Conservation (phyloP, 768 basidiomycete species). For the Flagelloscypha sp. region DNA sequence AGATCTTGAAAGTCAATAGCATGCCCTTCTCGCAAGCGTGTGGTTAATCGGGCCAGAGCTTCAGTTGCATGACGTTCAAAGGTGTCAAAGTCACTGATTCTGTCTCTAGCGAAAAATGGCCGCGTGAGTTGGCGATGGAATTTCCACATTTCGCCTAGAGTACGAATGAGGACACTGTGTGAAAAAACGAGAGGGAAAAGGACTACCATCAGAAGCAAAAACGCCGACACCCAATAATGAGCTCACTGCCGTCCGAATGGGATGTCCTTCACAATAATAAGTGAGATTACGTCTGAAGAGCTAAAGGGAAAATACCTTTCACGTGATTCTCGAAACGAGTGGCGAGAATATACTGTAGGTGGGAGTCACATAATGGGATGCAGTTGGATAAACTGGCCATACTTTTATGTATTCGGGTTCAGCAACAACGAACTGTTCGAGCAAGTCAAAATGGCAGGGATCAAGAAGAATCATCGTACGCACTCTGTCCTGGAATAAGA, state of each 20-base stretch:
- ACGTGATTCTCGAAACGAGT: constrained; percentile 26
- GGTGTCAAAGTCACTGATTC: constrained; percentile 31
- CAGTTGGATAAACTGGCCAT: constrained; percentile 6
- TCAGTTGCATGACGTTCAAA: constrained; percentile 31
- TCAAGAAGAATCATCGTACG: too few species aligned
- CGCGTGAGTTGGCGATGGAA: constrained; percentile 38
- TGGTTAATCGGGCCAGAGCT: constrained; percentile 19
- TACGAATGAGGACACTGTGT: background rate
- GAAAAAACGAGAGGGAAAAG: constrained; percentile 1
- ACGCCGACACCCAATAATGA: constrained; percentile 31
- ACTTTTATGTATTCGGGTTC: constrained; percentile 25
- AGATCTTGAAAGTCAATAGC: constrained; percentile 29
- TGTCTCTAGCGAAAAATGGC: constrained; percentile 32
- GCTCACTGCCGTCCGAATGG: constrained; percentile 15
- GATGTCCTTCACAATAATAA: constrained; percentile 9
- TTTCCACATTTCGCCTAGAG: constrained; percentile 33
- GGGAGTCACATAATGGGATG: background rate
- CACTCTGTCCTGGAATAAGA: too few species aligned
- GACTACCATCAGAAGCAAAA: constrained; percentile 36
- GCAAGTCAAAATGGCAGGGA: too few species aligned
- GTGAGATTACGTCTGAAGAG: background rate
- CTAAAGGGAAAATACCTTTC: constrained; percentile 18
- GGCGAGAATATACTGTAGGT: constrained; percentile 21
- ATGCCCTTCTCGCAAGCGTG: constrained; percentile 24
- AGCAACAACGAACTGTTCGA: constrained; percentile 19